Base-by-base conservation (phyloP, 495 filamentous ascomycete genomes). In the Daldinia caldariorum region DNA sequence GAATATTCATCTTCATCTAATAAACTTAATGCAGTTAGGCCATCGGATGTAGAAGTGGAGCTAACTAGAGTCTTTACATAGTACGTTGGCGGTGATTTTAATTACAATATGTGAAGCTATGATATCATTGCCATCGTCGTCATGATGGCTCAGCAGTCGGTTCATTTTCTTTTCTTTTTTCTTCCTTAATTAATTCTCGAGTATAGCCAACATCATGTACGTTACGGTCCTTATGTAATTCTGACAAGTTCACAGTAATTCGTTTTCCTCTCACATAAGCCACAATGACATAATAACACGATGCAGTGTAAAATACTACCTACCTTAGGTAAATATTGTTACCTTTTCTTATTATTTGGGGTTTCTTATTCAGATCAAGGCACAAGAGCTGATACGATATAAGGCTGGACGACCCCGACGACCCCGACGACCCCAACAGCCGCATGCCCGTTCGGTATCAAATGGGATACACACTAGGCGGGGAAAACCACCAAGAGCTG, bases 401-500 rank as follows among this genome's bases (percentile, higher is more conserved):
- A 72, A 41, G 70, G 70, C 70, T 72, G 69, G 69, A 26, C 29
- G 50, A 63, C 47, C 58, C 63, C n/a, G n/a, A n/a, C n/a, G 50
- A 63, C 26, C 26, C 26, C 3, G 26, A 26, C 26, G 50, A 63
- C 49, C 58, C 63, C 34, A 67, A 57, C 41, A 51, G 58, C 43
- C 53, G 37, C 54, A 61, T 41, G 14, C 14, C 56, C 39, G 32
- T 22, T 34, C 8, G 20, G 41, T 54, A 38, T 57, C 32, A 1
- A 3, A 26, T 26, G 26, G 26, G 39, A 61, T 56, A 26, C 3
- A 54, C 43, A 35, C 53, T 47, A 61, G 53, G 60, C 41, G 54
- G 53, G 47, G 63, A 54, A 54, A 56, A 53, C 54, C 34, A 39
- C 22, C 37, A 53, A 20, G 29, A 71, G 68, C 68, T 71, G 69